Conservation (phyloP, 2,329 filamentous ascomycete genomes). For the Seiridium unicorne region DNA sequence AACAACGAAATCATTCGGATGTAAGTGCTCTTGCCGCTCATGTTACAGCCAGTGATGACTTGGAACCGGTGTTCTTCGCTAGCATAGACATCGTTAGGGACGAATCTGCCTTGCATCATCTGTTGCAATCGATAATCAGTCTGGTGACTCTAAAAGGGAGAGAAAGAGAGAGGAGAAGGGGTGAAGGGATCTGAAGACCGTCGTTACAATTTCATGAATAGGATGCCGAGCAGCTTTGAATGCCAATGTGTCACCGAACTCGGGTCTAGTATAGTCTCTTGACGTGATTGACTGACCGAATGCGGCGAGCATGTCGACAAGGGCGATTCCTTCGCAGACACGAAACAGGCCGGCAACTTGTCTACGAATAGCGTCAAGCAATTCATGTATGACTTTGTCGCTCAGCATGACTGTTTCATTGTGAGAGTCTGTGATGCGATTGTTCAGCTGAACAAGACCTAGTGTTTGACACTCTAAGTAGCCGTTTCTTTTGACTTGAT, state of each 20-base stretch:
- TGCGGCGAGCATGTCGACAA: slow-evolving; percentile 80
- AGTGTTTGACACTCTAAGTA: slow-evolving; percentile 85
- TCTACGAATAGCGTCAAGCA: slow-evolving; percentile 70
- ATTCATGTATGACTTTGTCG: slow-evolving; percentile 69
- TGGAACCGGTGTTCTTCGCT: slow-evolving; percentile 81
- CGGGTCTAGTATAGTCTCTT: slow-evolving; percentile 60
- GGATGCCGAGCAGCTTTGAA: slow-evolving; percentile 77
- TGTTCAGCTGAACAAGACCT: slow-evolving; percentile 76
- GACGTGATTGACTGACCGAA: slow-evolving; percentile 74
- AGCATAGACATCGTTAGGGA: slow-evolving; percentile 90
- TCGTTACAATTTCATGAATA: slow-evolving; percentile 64
- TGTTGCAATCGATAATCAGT: slow-evolving; percentile 20
- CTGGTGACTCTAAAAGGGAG: background rate
- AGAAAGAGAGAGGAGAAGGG: background rate
- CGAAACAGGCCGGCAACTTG: slow-evolving; percentile 76
- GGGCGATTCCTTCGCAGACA: slow-evolving; percentile 80
- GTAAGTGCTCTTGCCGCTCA: slow-evolving; percentile 97
- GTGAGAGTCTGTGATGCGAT: slow-evolving; percentile 75
- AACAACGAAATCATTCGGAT: slow-evolving; percentile 83
- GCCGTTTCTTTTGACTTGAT: slow-evolving; percentile 70
- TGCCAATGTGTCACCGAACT: slow-evolving; percentile 66
- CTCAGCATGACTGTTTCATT: slow-evolving; percentile 83
- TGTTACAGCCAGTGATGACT: slow-evolving; percentile 93
- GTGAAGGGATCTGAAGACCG: too few species aligned
- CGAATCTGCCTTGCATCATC: slow-evolving; percentile 65